Evolutionary conservation across 2,329 filamentous ascomycete species (phyloP), one percentile per base, ranked within the genome.

Genomic region (Trichoderma koningii): DNA sequence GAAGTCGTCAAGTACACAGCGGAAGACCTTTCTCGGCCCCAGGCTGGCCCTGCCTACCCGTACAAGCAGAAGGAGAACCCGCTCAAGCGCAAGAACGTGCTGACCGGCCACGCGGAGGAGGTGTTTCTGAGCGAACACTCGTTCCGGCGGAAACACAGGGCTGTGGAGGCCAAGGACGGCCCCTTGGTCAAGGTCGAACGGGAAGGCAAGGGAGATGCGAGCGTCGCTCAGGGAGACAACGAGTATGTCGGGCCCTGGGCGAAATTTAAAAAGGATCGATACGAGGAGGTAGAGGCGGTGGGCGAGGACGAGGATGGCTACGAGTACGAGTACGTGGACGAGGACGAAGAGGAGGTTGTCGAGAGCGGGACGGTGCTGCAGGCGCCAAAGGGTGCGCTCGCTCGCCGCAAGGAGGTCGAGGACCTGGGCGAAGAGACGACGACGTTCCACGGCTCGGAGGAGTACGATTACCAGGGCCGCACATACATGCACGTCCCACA

Each of bases 401-500:
- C 79, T 42, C 80, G 81, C 68, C 77, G 87, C 69, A 85, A 86
- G 74, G 80, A 86, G 73, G 82, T 83, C 9, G 85, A 88, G 73
- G 82, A 83, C 69, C 69, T 83, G 71, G 87, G 87, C 66, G 85
- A 85, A 28, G 95, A 99, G 80, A 95, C 89, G 60, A 93, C 89
- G 50, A 89, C 88, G 51, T 99, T 98, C 78, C 90, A 97, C 73
- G 95, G 93, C 68, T 84, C 85, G 47, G 83, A 91, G 73, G 82
- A 95, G 78, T 89, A 88, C 81, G 95, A 99, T 76, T 99, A 99
- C 80, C 91, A 96, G 76, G 95, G 95, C 55, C 85, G 95, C 69
- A 96, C 94, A 41, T 99, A 97, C 76, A 97, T 99, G 94, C 95
- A 99, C 78, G 84, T 98, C 52, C 95, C 95, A 3, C 93, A 92